Conservation (phyloP, 768 basidiomycete species). For the Hebeloma cylindrosporum region DNA sequence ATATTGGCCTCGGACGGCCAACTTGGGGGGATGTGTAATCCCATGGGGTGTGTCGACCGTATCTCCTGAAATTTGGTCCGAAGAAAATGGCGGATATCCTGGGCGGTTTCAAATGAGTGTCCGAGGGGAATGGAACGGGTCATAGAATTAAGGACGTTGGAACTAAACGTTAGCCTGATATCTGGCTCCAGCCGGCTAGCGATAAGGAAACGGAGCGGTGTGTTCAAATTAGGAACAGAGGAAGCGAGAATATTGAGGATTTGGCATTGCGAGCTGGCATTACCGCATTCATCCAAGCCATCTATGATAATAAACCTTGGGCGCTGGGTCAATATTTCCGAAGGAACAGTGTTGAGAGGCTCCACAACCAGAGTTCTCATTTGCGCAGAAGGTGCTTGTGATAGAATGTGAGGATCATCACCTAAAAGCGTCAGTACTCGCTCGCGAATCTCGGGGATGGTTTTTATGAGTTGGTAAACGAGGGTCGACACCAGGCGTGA, state of each 20-base stretch:
- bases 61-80: not conserved
- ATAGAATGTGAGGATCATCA: slow-evolving; percentile 14
- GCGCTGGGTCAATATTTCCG: not conserved
- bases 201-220: not conserved
- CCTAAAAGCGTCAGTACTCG: slow-evolving; percentile 12
- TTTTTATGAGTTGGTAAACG: slow-evolving; percentile 23
- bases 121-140: not conserved
- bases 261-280: not conserved
- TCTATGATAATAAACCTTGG: not conserved
- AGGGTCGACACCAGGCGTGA: slow-evolving; percentile 28
- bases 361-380: slow-evolving; percentile 15
- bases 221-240: not conserved
- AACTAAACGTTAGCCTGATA: not conserved
- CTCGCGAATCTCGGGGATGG: slow-evolving; percentile 2
- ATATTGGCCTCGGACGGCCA: not conserved
- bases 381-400: slow-evolving; percentile 13
- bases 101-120: not conserved
- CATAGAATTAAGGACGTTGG: not conserved
- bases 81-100: not conserved
- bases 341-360: slow-evolving; percentile 1
- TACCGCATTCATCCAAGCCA: not conserved
- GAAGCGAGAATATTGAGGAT: not conserved
- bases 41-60: not conserved
- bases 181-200: not conserved
- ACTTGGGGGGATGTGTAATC: not conserved